Percentiles rank a stretch among this genome's conserved stretches.
Conservation (phyloP, 1,284 basidiomycete genomes). For the Ceratobasidium sp. region DNA sequence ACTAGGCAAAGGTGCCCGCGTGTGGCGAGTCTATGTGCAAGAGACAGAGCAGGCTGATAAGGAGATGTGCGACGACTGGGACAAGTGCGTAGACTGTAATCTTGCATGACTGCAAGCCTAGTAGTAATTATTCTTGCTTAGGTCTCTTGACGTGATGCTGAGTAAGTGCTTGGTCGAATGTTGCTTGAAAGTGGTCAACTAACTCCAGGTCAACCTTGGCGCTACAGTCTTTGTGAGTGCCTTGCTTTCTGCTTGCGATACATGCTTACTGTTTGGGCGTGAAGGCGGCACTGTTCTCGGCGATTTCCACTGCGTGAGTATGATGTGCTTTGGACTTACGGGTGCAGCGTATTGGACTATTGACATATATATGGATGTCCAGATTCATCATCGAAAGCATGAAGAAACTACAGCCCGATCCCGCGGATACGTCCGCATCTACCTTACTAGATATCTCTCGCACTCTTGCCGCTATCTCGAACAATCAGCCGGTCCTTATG, state of each 20-base stretch:
- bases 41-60: conserved; percentile 10
- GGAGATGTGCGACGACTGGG: conserved; percentile 4
- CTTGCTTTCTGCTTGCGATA: background rate
- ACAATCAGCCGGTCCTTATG: background rate
- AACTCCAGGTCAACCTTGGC: background rate
- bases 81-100: conserved; percentile 1
- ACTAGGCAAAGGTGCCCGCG: conserved; percentile 5
- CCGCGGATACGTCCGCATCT: background rate
- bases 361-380: too few species aligned
- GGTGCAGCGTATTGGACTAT: background rate
- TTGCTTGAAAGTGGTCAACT: background rate
- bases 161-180: background rate
- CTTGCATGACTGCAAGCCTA: background rate
- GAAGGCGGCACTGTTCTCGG: conserved; percentile 17
- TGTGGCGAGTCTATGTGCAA: conserved; percentile 9
- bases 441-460: conserved; percentile 2
- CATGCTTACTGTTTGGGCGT: background rate
- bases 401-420: conserved; percentile 6
- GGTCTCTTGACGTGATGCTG: conserved; percentile 6
- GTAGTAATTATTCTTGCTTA: background rate
- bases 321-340: background rate
- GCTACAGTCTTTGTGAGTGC: background rate
- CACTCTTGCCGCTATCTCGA: background rate
- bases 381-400: conserved; percentile 15
- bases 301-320: conserved; percentile 11